Evolutionary conservation across 2,329 filamentous ascomycete genomes (phyloP), one percentile per base, ranked within the genome.

Genomic region (Cladosporium sp.): DNA sequence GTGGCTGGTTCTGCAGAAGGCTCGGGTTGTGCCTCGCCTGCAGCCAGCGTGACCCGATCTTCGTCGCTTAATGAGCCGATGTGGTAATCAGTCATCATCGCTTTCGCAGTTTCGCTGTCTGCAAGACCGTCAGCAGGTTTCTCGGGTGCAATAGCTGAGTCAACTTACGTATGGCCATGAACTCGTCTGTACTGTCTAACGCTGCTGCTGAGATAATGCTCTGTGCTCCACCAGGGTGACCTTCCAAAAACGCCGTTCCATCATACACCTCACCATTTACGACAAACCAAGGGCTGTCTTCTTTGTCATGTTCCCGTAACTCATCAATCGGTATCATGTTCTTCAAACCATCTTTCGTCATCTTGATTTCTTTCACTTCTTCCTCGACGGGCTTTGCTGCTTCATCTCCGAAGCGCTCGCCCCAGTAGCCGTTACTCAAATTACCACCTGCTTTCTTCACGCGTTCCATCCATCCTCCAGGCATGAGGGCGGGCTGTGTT

Each of bases 41-140:
- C 75, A 2, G 61, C 50, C 2, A 94, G 78, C 0, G 77, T 69
- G 37, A 78, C 75, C 5, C 78, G 77, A 1, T 86, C 83, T 19
- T 77, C 77, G 62, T 84, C 76, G 64, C 89, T 83, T 12, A 96
- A 80, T 0, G 84, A 85, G 51, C 92, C 92, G 62, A 97, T 85
- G 71, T 97, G 91, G 68, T 96, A 95, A 44, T 81, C 74, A 10
- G 83, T 81, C 87, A 97, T 91, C 91, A 96, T 96, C 17, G 80
- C 82, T 75, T 95, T 96, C 34, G 92, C 92, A 15, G 89, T 96
- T 75, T 96, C 91, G 70, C 88, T 92, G 71, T 96, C 90, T 93
- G 49, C 24, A 8, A 7, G 3, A 32, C 12, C 17, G 52, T 55
- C 34, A 40, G 48, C 42, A 19, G 3, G 8, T 32, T 45, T 8